Base-by-base conservation (phyloP, 345 rosid genomes). In the Eucalyptus grandis region DNA sequence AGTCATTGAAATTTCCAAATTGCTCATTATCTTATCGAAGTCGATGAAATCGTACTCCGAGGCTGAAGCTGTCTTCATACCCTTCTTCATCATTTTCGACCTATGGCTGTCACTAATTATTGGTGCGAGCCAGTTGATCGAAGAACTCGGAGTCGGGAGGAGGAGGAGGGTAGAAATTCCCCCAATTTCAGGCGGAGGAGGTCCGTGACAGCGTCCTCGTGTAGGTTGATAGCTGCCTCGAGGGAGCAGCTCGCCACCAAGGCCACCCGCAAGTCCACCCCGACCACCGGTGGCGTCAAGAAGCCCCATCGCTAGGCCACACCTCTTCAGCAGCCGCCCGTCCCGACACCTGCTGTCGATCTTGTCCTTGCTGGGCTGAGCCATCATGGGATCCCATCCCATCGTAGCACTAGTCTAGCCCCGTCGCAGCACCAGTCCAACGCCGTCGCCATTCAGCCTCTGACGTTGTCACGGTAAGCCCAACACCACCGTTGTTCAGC, bases 151-250 rank as follows among this genome's bases (percentile, higher is more conserved):
- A 98, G 91, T 94, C 98, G 0, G 56, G 56, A 53, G 98, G 99
- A 53, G 99, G 96, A 6, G 99, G 99, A 91, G 99, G 99, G 88
- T 91, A 94, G 88, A 97, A 96, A 87, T 96, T 96, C 88, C 97
- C 99, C 99, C 99, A 97, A 89, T 96, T 96, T 99, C 99, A 97
- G 1, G 94, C 93, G 9, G 98, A 98, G 83, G 99, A 98, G 5
- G 98, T 89, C 83, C 95, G 98, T 2, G 99, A 98, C 9, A 98
- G 98, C 26, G 97, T 95, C 13, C 89, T 93, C 0, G 98, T 92
- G 51, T 49, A 49, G 51, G 51, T 49, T 49, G 51, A 49, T 0
- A 14, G 51, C 7, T 49, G 6, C 51, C 51, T 14, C 7, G 17
- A 49, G 51, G 51, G 17, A 49, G 51, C 51, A 49, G 51, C 51